Percentiles rank a stretch among this genome's conserved stretches.
Evolutionary conservation across 129 eudicot genomes (phyloP).

Genomic region (Lactuca saligna): DNA sequence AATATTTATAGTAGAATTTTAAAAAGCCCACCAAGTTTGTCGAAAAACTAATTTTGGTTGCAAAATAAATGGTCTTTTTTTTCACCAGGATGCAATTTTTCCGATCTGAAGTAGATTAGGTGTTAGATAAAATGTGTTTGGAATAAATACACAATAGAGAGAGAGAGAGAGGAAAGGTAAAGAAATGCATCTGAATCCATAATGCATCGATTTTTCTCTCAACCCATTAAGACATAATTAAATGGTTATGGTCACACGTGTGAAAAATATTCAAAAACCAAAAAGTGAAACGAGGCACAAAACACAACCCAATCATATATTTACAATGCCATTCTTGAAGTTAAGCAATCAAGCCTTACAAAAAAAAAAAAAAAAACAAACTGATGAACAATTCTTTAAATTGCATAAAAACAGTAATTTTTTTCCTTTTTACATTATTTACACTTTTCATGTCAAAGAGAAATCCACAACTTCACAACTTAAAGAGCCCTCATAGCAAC

Average conservation of each 20-base stretch:
- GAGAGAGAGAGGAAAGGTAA: too few relatives aligned
- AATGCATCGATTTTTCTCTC: too few relatives aligned
- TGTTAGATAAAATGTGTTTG: too few relatives aligned
- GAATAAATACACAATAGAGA: too few relatives aligned
- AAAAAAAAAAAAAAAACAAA: slow-evolving; percentile 7
- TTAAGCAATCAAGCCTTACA: slow-evolving; percentile 25
- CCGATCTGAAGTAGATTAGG: too few relatives aligned
- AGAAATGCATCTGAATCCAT: too few relatives aligned
- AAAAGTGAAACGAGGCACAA: not conserved
- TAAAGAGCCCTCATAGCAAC: slow-evolving; percentile 58
- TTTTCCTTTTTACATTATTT: slow-evolving; percentile 23
- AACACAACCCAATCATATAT: slow-evolving; percentile 24
- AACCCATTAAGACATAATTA: too few relatives aligned
- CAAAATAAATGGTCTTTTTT: too few relatives aligned
- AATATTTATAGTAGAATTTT: not conserved
- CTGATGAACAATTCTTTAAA: slow-evolving; percentile 20
- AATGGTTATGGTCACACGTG: too few relatives aligned
- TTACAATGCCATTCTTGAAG: slow-evolving; percentile 23
- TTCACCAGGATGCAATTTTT: too few relatives aligned
- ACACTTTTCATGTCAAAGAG: slow-evolving; percentile 22
- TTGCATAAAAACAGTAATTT: slow-evolving; percentile 5
- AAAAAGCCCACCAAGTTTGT: too few relatives aligned
- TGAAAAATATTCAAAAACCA: not conserved
- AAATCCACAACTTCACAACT: slow-evolving; percentile 28
- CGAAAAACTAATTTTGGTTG: too few relatives aligned